phyloP scores from a whole-genome alignment of 2,329 filamentous ascomycete genomes.

The Ophiostoma quercus region DNA sequence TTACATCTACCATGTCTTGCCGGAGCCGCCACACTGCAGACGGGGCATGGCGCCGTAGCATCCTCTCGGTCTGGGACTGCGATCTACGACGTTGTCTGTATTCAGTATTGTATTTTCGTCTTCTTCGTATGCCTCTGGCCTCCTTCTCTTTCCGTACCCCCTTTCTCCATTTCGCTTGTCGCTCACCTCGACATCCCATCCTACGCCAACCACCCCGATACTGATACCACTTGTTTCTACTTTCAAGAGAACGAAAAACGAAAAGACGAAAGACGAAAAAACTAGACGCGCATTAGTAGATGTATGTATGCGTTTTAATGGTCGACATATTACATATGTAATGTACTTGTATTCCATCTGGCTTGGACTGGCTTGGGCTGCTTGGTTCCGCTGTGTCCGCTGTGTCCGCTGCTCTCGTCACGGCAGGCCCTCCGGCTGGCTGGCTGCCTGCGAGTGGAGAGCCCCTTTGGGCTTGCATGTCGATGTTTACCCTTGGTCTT shows the following conservation, averaged over 20 bases:
- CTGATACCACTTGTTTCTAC: background rate
- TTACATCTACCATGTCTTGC: background rate
- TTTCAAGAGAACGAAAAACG: background rate
- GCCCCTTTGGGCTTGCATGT: background rate
- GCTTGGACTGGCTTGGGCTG: background rate
- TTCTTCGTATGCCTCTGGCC: background rate
- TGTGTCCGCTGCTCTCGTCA: conserved; percentile 5
- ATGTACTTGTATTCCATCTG: background rate
- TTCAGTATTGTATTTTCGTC: background rate
- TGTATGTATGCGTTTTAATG: background rate
- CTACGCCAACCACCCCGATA: background rate
- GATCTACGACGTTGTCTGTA: background rate
- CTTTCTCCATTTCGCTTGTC: conserved; percentile 11
- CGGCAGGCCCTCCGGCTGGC: conserved; percentile 17
- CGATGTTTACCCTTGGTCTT: background rate
- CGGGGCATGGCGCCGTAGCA: conserved; percentile 1
- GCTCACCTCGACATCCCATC: background rate
- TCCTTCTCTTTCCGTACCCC: background rate
- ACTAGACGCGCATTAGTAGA: conserved; percentile 14
- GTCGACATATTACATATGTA: conserved; percentile 7
- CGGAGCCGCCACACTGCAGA: background rate
- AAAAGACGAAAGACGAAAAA: background rate
- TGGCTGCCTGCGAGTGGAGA: conserved; percentile 8
- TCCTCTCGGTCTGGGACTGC: conserved; percentile 9
- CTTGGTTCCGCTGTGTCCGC: conserved; percentile 9